Evolutionary conservation across 306 rosid species (phyloP).

Genomic region (Rubus parviflorus): DNA sequence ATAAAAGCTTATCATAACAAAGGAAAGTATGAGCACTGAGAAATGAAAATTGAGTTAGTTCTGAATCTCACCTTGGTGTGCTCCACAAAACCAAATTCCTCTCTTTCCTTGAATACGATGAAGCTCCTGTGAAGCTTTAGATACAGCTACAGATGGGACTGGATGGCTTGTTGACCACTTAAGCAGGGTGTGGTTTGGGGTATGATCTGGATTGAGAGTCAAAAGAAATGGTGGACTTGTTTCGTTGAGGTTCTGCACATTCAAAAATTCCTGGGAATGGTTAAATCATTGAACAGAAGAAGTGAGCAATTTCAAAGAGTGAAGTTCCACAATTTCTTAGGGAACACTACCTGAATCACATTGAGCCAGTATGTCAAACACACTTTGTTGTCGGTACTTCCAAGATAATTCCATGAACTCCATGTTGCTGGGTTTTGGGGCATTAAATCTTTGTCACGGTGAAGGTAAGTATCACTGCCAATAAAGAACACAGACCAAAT

Average conservation of each 20-base stretch:
- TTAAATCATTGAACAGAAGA: too few species aligned
- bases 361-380: constrained; percentile 94
- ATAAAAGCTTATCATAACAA: background rate
- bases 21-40: background rate
- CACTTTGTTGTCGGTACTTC: constrained; percentile 56
- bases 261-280: background rate
- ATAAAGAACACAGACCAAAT: too few species aligned
- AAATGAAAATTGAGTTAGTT: background rate
- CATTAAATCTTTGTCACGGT: constrained; percentile 84
- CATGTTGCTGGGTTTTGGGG: constrained; percentile 90
- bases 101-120: constrained; percentile 77
- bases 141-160: constrained; percentile 72
- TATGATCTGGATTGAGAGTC: constrained; percentile 76
- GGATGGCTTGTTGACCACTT: constrained; percentile 86
- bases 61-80: constrained; percentile 61
- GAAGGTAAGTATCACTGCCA: constrained; percentile 94
- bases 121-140: constrained; percentile 69
- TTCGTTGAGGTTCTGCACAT: constrained; percentile 67
- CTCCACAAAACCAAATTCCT: constrained; percentile 87
- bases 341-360: constrained; percentile 69
- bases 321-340: too few species aligned
- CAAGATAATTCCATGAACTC: constrained; percentile 98
- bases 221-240: constrained; percentile 60
- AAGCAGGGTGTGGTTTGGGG: constrained; percentile 57
- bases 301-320: too few species aligned